Conservation (phyloP, 129 eudicot genomes). For the Flaveria robusta region DNA sequence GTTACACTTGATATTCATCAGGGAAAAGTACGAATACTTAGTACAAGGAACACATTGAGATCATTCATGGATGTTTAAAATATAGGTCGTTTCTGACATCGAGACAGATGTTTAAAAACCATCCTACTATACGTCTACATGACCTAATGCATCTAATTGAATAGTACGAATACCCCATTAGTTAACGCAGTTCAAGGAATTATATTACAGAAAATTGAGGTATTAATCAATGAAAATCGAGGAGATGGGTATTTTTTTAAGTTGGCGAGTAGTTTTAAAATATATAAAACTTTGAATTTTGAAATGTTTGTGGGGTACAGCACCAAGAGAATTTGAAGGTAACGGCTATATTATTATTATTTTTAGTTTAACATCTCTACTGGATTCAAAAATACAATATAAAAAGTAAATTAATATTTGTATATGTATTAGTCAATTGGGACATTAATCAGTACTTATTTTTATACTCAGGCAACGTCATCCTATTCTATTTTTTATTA, state of each 20-base stretch:
- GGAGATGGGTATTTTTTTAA: slow-evolving; percentile 37
- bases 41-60: slow-evolving; percentile 31
- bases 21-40: slow-evolving; percentile 23
- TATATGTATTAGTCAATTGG: slow-evolving; percentile 31
- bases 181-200: slow-evolving; percentile 40
- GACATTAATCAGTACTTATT: slow-evolving; percentile 28
- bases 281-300: slow-evolving; percentile 53
- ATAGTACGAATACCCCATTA: slow-evolving; percentile 23
- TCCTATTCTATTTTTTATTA: background rate
- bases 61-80: slow-evolving; percentile 28
- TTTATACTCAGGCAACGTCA: slow-evolving; percentile 16
- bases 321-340: slow-evolving; percentile 38
- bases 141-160: slow-evolving; percentile 26
- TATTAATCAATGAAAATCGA: slow-evolving; percentile 48
- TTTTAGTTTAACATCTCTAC: background rate
- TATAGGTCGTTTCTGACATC: slow-evolving; percentile 36
- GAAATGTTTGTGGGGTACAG: slow-evolving; percentile 38
- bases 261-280: background rate
- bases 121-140: slow-evolving; percentile 28
- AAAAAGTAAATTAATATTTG: slow-evolving; percentile 5
- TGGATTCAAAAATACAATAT: slow-evolving; percentile 11
- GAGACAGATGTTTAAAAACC: slow-evolving; percentile 29
- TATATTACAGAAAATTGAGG: slow-evolving; percentile 32
- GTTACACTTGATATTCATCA: background rate
- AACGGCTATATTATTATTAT: slow-evolving; percentile 35